Conservation (phyloP, 2,329 filamentous ascomycete genomes). For the Stagonosporopsis rhizophila region DNA sequence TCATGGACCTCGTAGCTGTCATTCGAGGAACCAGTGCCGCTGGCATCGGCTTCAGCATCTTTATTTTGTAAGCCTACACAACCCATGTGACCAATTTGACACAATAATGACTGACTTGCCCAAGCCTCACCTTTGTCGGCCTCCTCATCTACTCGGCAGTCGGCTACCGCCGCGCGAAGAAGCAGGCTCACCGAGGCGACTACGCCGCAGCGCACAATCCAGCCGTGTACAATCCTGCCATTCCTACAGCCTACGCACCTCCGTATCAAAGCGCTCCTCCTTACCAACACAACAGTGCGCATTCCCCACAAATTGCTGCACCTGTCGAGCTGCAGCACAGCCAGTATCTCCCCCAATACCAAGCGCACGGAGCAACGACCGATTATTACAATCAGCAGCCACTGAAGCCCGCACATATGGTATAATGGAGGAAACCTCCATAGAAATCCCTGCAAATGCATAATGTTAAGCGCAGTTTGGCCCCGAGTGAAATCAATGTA, state of each 20-base stretch:
- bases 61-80: slow-evolving; percentile 47
- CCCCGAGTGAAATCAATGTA: neutral
- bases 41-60: slow-evolving; percentile 37
- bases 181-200: slow-evolving; percentile 40
- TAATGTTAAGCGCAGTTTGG: neutral
- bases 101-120: slow-evolving; percentile 11
- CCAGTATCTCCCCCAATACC: slow-evolving; percentile 31
- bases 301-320: slow-evolving; percentile 30
- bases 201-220: slow-evolving; percentile 46
- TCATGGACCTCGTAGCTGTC: slow-evolving; percentile 43
- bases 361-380: slow-evolving; percentile 22
- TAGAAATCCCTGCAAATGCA: neutral
- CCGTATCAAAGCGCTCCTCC: slow-evolving; percentile 26
- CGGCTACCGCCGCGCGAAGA: slow-evolving; percentile 46
- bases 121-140: slow-evolving; percentile 45
- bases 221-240: slow-evolving; percentile 33
- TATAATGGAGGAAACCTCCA: slow-evolving; percentile 14
- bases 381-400: slow-evolving; percentile 37
- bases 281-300: slow-evolving; percentile 34
- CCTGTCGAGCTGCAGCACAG: slow-evolving; percentile 25
- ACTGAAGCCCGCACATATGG: slow-evolving; percentile 39
- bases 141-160: slow-evolving; percentile 52
- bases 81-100: neutral
- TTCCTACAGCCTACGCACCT: slow-evolving; percentile 24
- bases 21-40: slow-evolving; percentile 26